Evolutionary conservation across 306 rosid genomes (phyloP).

Genomic region (Potentilla sterilis): DNA sequence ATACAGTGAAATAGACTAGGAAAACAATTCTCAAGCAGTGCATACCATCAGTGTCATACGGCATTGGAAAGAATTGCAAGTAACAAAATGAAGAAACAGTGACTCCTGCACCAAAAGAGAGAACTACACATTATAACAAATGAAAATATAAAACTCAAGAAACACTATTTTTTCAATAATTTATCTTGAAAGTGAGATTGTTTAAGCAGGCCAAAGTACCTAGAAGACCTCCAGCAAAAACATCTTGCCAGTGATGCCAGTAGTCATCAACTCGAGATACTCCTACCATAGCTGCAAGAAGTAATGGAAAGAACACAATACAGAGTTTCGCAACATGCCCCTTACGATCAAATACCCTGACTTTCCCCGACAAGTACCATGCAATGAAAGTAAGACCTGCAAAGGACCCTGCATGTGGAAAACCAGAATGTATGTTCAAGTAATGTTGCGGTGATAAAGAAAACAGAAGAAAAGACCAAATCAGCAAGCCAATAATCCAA

Average conservation of each 20-base stretch:
- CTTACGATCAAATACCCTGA: constrained; percentile 68
- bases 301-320: constrained; percentile 62
- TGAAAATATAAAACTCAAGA: constrained; percentile 1
- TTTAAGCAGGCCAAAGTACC: constrained; percentile 37
- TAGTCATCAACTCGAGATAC: constrained; percentile 95
- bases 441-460: constrained; percentile 18
- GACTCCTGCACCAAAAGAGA: constrained; percentile 49
- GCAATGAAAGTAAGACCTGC: constrained; percentile 82
- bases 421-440: constrained; percentile 19
- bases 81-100: constrained; percentile 75
- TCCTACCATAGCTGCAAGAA: constrained; percentile 66
- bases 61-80: constrained; percentile 95
- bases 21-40: constrained; percentile 6
- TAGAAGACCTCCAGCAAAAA: constrained; percentile 76
- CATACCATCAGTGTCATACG: constrained; percentile 78
- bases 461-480: constrained; percentile 19
- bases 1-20: constrained; percentile 3
- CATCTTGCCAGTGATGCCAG: constrained; percentile 98
- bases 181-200: not conserved
- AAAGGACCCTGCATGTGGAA: constrained; percentile 73
- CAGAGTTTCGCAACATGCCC: constrained; percentile 88
- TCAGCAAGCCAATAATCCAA: constrained; percentile 6
- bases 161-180: not conserved
- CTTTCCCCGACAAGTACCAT: constrained; percentile 82
- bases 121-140: not conserved